phyloP scores from a whole-genome alignment of 2,329 filamentous ascomycete genomes.

The Fusarium mundagurra region DNA sequence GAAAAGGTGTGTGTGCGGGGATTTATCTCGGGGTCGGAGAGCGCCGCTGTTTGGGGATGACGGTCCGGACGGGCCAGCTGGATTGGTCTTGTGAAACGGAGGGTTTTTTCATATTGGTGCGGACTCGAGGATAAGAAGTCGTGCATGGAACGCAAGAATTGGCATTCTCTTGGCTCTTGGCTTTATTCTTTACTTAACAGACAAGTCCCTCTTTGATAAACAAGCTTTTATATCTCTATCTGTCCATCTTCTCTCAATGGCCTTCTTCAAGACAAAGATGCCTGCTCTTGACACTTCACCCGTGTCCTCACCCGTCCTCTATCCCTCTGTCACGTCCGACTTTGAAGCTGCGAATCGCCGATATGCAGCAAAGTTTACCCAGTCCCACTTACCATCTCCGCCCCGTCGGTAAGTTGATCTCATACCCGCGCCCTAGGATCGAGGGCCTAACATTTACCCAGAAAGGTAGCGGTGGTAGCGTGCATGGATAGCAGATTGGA shows the following conservation, averaged over 20 bases:
- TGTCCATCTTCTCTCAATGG: rapidly evolving
- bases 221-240: not conserved
- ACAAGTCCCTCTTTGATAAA: not conserved
- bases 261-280: not conserved
- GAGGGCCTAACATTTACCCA: slow-evolving; percentile 28
- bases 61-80: slow-evolving; percentile 24
- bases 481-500: slow-evolving; percentile 86
- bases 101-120: not conserved
- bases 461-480: slow-evolving; percentile 62
- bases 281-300: slow-evolving; percentile 8
- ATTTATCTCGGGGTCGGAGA: slow-evolving; percentile 26
- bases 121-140: slow-evolving; percentile 24
- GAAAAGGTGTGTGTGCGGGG: slow-evolving; percentile 19
- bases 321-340: slow-evolving; percentile 23
- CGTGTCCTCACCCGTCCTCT: not conserved
- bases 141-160: slow-evolving; percentile 1
- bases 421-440: slow-evolving; percentile 12
- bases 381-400: slow-evolving; percentile 36
- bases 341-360: slow-evolving; percentile 39
- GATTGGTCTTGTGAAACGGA: not conserved
- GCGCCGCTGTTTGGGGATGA: slow-evolving; percentile 14
- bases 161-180: slow-evolving; percentile 10
- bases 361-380: slow-evolving; percentile 34
- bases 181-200: slow-evolving; percentile 1
- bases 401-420: slow-evolving; percentile 35